Evolutionary conservation across 495 filamentous ascomycete genomes (phyloP), one percentile per base, ranked within the genome.

Genomic region (Trichoderma erinaceum): DNA sequence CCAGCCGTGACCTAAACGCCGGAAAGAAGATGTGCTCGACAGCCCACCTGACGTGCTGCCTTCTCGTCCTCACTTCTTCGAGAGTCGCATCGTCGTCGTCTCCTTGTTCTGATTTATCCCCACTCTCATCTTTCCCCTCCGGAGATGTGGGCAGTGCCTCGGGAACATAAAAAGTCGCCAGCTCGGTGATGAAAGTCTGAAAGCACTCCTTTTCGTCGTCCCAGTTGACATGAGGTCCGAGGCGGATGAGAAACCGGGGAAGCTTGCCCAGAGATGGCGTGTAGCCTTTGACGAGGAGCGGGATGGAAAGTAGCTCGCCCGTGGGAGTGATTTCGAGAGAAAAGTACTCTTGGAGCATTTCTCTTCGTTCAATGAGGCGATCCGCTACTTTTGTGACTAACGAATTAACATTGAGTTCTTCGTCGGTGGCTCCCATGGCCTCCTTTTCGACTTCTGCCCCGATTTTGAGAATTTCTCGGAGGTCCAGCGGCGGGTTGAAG

Each of bases 321-420:
- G 89, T 82, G 13, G 84, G 85, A 4, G 89, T 90, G 61, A 99
- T 88, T 66, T 96, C 87, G 63, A 99, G 75, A 16, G 88, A 86
- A 80, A 99, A 97, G 77, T 99, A 99, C 75, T 97, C 94, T 29
- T 85, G 78, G 2, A 99, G 85, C 92, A 99, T 96, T 69, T 92
- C 88, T 21, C 91, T 84, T 4, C 89, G 84, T 44, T 87, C 84
- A 41, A 97, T 81, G 18, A 99, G 84, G 69, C 83, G 79, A 6
- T 74, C 71, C 0, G 83, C 79, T 16, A 94, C 85, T 4, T 79
- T 73, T 15, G 86, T 81, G 4, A 92, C 86, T 8, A 92, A 86
- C 66, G 86, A 84, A 6, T 82, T 75, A 74, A 89, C 88, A 67
- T 92, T 86, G 41, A 88, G 82, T n/a, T 85, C 83, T 29, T 83